Evolutionary conservation across 1,139 yeast genomes (phyloP).

Genomic region (Yamadazyma dushanensis): DNA sequence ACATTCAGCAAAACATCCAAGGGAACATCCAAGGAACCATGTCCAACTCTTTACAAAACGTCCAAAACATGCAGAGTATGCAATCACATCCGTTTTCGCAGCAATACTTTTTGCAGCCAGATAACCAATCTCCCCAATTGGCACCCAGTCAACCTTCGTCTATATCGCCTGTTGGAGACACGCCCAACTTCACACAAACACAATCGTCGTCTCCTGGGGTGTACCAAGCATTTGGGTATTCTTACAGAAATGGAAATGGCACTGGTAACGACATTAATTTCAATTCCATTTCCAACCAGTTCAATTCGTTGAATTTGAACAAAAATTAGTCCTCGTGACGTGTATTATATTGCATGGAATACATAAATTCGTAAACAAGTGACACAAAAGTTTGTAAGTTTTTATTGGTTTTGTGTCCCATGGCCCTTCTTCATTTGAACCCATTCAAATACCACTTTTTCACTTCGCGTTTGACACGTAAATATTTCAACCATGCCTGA

Average conservation of each 20-base stretch:
- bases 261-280: slow-evolving; percentile 4
- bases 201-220: slow-evolving; percentile 25
- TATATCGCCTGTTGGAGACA: slow-evolving; percentile 2
- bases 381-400: too few relatives aligned
- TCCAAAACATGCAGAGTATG: background rate
- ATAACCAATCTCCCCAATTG: slow-evolving; percentile 7
- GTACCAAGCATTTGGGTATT: slow-evolving; percentile 22
- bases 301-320: slow-evolving; percentile 39
- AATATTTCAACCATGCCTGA: slow-evolving; percentile 21
- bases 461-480: slow-evolving; percentile 4
- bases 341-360: too few relatives aligned
- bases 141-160: slow-evolving; percentile 3
- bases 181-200: slow-evolving; percentile 20
- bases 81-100: slow-evolving; percentile 11
- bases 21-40: too few relatives aligned
- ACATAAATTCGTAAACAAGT: too few relatives aligned
- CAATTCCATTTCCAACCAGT: slow-evolving; percentile 20
- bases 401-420: too few relatives aligned
- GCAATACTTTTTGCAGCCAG: slow-evolving; percentile 17
- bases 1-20: too few relatives aligned
- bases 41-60: too few relatives aligned
- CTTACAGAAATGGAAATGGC: slow-evolving; percentile 13
- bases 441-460: too few relatives aligned
- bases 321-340: too few relatives aligned
- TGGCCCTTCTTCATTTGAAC: too few relatives aligned